These are phyloP conservation scores for Vigna reflexopilosa DNA, from an alignment of 306 rosid genomes.

Conservation along the genomic window DNA sequence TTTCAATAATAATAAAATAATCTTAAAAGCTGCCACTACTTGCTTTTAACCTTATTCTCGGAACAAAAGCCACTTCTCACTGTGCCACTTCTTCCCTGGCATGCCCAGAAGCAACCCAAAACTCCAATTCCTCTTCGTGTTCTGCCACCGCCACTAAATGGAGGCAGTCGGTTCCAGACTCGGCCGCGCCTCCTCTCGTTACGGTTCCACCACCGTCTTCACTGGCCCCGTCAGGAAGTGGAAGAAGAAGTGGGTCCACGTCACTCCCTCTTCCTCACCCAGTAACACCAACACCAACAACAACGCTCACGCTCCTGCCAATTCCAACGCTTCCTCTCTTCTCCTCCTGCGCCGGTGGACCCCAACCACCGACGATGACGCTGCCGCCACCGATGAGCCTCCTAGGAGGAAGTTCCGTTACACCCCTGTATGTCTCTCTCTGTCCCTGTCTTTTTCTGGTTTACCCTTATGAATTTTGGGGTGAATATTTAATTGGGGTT, in stretches of 20 bases:
- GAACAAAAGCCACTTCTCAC: not conserved
- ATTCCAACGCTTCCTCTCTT: constrained; percentile 50
- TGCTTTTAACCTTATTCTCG: not conserved
- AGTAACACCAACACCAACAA: not conserved
- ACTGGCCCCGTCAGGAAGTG: constrained; percentile 94
- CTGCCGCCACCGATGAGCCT: constrained; percentile 66
- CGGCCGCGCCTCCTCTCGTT: constrained; percentile 91
- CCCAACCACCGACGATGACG: constrained; percentile 52
- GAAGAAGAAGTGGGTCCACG: constrained; percentile 97
- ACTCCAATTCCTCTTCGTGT: constrained; percentile 8
- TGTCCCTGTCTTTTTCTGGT: not conserved
- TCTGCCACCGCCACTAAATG: constrained; percentile 50
- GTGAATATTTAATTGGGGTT: not conserved
- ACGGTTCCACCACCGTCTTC: constrained; percentile 89
- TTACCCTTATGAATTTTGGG: not conserved
- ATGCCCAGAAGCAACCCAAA: not conserved
- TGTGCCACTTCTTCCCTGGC: constrained; percentile 3
- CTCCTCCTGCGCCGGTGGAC: constrained; percentile 98
- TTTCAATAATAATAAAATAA: no score
- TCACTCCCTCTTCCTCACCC: constrained; percentile 54
- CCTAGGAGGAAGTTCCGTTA: constrained; percentile 94
- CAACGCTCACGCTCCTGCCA: constrained; percentile 40
- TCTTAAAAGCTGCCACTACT: not conserved
- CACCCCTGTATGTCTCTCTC: constrained; percentile 70
- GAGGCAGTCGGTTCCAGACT: constrained; percentile 88